These are phyloP conservation scores for Dichomitus squalens DNA, from an alignment of 1,284 basidiomycete species.

Conservation along the genomic window DNA sequence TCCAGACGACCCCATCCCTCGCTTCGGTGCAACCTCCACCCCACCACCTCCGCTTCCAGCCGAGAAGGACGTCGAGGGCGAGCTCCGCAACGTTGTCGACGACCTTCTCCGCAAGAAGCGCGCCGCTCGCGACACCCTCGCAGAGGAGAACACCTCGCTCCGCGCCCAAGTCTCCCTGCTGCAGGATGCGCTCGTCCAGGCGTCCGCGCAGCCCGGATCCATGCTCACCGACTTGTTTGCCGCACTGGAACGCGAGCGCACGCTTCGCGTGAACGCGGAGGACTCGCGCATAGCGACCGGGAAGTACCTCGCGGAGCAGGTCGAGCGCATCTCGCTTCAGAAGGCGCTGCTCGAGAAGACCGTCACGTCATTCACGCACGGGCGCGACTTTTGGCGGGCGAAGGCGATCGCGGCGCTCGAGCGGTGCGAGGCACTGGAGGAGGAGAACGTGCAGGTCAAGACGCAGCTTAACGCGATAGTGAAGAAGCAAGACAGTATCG, in stretches of 20 bases:
- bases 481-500: constrained; percentile 4
- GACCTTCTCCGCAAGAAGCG: constrained; percentile 15
- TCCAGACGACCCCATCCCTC: neutral
- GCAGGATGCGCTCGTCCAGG: constrained; percentile 9
- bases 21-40: neutral
- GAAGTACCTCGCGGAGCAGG: constrained; percentile 20
- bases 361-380: constrained; percentile 9
- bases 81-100: constrained; percentile 20
- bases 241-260: constrained; percentile 18
- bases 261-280: constrained; percentile 13
- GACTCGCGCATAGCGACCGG: constrained; percentile 13
- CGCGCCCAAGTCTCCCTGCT: constrained; percentile 17
- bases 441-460: constrained; percentile 21
- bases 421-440: constrained; percentile 18
- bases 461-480: constrained; percentile 11
- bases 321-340: constrained; percentile 11
- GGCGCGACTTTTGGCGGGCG: constrained; percentile 10
- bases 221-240: constrained; percentile 4
- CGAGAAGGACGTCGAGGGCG: constrained; percentile 7
- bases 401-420: constrained; percentile 13
- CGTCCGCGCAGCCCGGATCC: constrained; percentile 5
- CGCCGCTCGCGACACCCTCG: constrained; percentile 9
- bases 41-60: neutral
- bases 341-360: constrained; percentile 10
- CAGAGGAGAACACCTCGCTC: constrained; percentile 18